Conservation (phyloP, 768 basidiomycete species). For the Paxillus involutus region DNA sequence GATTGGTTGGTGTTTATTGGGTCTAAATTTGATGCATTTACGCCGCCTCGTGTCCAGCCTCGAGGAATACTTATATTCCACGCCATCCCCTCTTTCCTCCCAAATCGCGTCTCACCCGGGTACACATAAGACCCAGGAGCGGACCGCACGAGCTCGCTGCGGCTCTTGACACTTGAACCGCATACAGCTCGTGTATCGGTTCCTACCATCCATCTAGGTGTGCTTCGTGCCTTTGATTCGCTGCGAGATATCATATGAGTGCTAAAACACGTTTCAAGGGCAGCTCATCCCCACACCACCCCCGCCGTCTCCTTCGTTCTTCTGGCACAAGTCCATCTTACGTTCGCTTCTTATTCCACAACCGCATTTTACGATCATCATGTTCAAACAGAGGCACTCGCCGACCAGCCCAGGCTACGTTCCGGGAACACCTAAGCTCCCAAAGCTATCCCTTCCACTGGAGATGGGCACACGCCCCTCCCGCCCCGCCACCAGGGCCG, state of each 20-base stretch:
- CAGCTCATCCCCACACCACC: not conserved
- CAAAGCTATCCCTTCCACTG: conserved; percentile 19
- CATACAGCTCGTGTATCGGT: conserved; percentile 13
- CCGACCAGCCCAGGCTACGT: conserved; percentile 13
- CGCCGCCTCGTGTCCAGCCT: conserved; percentile 28
- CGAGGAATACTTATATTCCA: conserved; percentile 19
- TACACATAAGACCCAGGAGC: conserved; percentile 15
- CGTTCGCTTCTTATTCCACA: not conserved
- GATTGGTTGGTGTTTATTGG: conserved; percentile 24
- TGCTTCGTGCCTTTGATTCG: not conserved
- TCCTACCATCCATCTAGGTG: conserved; percentile 11
- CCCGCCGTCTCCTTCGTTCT: conserved; percentile 12
- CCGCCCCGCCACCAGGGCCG: conserved; percentile 15
- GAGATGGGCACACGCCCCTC: conserved; percentile 7
- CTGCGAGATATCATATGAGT: not conserved
- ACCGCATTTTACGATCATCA: conserved; percentile 22
- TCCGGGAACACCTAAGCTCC: conserved; percentile 22
- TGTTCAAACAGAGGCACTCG: conserved; percentile 20
- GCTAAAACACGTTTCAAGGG: not conserved
- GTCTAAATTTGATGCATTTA: conserved; percentile 7
- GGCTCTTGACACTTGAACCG: conserved; percentile 16
- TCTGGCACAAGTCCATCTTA: conserved; percentile 15
- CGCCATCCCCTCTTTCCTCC: not conserved
- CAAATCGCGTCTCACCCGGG: conserved; percentile 12
- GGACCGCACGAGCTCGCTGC: conserved; percentile 27